Evolutionary conservation across 495 filamentous ascomycete genomes (phyloP).

Genomic region (Glarea lozoyensis): DNA sequence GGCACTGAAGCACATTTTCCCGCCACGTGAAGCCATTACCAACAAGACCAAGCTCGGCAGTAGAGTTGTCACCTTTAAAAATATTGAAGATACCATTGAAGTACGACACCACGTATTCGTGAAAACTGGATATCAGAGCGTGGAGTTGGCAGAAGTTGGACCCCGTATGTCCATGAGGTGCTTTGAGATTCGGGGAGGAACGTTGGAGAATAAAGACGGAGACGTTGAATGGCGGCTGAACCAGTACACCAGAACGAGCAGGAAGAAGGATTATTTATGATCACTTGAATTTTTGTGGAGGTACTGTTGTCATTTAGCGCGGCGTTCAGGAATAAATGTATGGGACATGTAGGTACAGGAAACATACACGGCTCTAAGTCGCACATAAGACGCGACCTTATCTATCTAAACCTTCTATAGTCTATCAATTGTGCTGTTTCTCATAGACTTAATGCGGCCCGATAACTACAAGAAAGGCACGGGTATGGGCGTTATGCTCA

Average conservation of each 20-base stretch:
- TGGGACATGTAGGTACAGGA: too few relatives aligned
- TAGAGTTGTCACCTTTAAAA: slow-evolving; percentile 87
- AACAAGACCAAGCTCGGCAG: slow-evolving; percentile 66
- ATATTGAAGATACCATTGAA: slow-evolving; percentile 90
- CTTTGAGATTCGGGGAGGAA: slow-evolving; percentile 91
- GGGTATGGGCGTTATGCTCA: too few relatives aligned
- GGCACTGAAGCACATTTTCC: slow-evolving; percentile 91
- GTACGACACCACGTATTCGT: slow-evolving; percentile 78
- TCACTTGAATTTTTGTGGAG: slow-evolving; percentile 2
- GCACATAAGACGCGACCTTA: too few relatives aligned
- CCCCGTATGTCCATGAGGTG: slow-evolving; percentile 93
- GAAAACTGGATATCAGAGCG: slow-evolving; percentile 73
- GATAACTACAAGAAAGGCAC: too few relatives aligned
- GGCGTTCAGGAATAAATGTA: slow-evolving; percentile 17
- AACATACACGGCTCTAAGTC: too few relatives aligned
- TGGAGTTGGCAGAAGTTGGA: slow-evolving; percentile 91
- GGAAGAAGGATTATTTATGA: slow-evolving; percentile 90
- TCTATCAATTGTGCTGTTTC: too few relatives aligned
- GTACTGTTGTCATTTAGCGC: slow-evolving; percentile 17
- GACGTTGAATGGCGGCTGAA: slow-evolving; percentile 93
- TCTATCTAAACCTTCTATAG: too few relatives aligned
- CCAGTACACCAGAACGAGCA: slow-evolving; percentile 85
- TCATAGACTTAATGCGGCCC: too few relatives aligned
- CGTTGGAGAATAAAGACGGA: slow-evolving; percentile 89
- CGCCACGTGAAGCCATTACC: slow-evolving; percentile 67